Percentiles rank a stretch among this genome's conserved stretches.
These are phyloP conservation scores for Leccinum subtestaceum DNA, from an alignment of 768 basidiomycete genomes.

Conservation along the genomic window DNA sequence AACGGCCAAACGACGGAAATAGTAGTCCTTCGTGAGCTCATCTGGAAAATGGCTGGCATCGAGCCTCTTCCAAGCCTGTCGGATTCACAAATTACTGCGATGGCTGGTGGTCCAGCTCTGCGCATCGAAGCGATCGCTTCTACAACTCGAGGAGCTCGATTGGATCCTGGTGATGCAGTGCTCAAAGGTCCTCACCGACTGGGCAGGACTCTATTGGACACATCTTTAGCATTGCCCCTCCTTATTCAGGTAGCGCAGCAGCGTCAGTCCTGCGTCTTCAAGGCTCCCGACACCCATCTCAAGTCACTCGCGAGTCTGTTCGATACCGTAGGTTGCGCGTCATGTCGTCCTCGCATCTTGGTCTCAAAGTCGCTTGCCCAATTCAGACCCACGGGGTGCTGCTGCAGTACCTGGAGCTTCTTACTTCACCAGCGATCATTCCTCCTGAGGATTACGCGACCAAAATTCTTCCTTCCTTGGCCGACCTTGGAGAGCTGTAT, in stretches of 20 bases:
- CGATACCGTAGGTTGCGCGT: slow-evolving; percentile 67
- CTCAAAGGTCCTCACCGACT: slow-evolving; percentile 67
- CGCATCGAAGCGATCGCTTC: slow-evolving; percentile 89
- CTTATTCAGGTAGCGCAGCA: slow-evolving; percentile 92
- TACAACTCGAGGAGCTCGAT: slow-evolving; percentile 65
- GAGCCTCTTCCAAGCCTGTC: slow-evolving; percentile 88
- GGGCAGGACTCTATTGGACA: slow-evolving; percentile 63
- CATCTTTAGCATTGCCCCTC: slow-evolving; percentile 78
- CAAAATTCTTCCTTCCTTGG: slow-evolving; percentile 70
- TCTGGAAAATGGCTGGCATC: slow-evolving; percentile 94
- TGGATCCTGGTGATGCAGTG: slow-evolving; percentile 61
- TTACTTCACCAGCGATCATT: slow-evolving; percentile 70
- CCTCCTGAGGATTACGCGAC: slow-evolving; percentile 69
- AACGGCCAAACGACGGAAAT: slow-evolving; percentile 83
- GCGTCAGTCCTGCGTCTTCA: slow-evolving; percentile 80
- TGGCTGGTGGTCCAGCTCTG: slow-evolving; percentile 87
- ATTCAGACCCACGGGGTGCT: slow-evolving; percentile 86
- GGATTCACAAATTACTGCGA: slow-evolving; percentile 82
- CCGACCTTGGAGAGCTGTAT: slow-evolving; percentile 70
- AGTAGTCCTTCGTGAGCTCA: slow-evolving; percentile 86
- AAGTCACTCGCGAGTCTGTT: slow-evolving; percentile 86
- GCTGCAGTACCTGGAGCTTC: slow-evolving; percentile 87
- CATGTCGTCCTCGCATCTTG: slow-evolving; percentile 13
- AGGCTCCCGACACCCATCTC: slow-evolving; percentile 68
- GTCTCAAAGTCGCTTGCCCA: slow-evolving; percentile 21